Evolutionary conservation across 352 stramenopile genomes (phyloP).

Genomic region (Phytopythium kandeliae): DNA sequence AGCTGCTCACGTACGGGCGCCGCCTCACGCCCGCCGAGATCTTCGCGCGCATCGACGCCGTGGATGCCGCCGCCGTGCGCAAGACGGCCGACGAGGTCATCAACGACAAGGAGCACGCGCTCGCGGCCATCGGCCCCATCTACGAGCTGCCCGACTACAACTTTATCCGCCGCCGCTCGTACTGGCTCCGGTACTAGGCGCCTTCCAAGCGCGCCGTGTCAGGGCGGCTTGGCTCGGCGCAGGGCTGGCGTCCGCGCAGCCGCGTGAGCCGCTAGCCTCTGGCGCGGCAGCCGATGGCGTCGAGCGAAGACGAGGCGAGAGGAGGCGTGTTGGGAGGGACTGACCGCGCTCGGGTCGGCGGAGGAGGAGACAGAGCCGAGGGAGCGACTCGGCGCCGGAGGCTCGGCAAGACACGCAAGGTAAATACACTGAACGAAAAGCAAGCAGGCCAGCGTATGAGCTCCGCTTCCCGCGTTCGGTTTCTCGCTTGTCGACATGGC

Average conservation of each 20-base stretch:
- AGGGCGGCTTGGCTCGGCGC: too few relatives aligned
- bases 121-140: constrained; percentile 96
- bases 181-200: constrained; percentile 94
- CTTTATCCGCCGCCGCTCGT: constrained; percentile 98
- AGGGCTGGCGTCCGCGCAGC: neutral
- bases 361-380: neutral
- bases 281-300: too few relatives aligned
- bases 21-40: constrained; percentile 98
- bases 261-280: too few relatives aligned
- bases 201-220: too few relatives aligned
- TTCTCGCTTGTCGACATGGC: too few relatives aligned
- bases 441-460: neutral
- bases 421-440: constrained; percentile 8
- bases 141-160: constrained; percentile 99
- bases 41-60: constrained; percentile 98
- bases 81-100: constrained; percentile 86
- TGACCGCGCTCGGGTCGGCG: neutral
- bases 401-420: constrained; percentile 6
- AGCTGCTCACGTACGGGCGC: constrained; percentile 96
- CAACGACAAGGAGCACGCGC: constrained; percentile 98
- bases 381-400: neutral
- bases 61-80: constrained; percentile 93
- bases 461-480: too few relatives aligned
- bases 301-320: constrained; percentile 19
- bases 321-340: constrained; percentile 24